A percentile compares a stretch with the other conserved stretches of the same genome.
Conservation (phyloP, 441 rosid species). For the Populus hybrid region DNA sequence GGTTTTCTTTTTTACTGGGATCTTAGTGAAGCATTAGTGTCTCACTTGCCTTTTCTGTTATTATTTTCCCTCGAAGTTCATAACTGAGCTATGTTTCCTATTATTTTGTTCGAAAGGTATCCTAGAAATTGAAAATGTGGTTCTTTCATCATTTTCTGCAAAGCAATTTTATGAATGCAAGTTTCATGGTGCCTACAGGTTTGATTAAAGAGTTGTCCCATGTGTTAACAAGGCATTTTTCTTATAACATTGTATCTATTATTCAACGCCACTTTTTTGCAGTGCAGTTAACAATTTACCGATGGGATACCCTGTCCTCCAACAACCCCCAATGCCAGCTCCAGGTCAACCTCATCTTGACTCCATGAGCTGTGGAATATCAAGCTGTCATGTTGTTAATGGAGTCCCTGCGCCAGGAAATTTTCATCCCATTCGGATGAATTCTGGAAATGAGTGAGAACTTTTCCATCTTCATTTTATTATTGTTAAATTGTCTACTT, state of each 20-base stretch:
- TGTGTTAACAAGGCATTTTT: not conserved
- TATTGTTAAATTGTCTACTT: conserved; percentile 6
- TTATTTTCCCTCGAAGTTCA: not conserved
- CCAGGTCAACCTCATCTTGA: conserved; percentile 85
- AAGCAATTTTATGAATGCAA: not conserved
- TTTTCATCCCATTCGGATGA: conserved; percentile 81
- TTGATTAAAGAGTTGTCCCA: not conserved
- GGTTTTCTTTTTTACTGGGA: not conserved
- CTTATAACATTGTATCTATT: conserved; percentile 24
- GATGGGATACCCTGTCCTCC: conserved; percentile 94
- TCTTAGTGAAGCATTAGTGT: not conserved
- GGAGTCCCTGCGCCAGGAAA: conserved; percentile 93
- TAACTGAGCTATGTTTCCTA: not conserved
- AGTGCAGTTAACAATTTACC: conserved; percentile 97
- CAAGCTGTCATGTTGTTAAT: conserved; percentile 95
- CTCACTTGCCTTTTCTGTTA: not conserved
- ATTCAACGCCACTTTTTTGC: conserved; percentile 51
- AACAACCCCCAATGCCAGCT: conserved; percentile 78
- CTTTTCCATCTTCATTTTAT: not conserved
- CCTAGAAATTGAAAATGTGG: not conserved
- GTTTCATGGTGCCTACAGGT: conserved; percentile 3
- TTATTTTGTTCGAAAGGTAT: not conserved
- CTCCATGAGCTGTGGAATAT: conserved; percentile 68
- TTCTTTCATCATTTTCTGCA: not conserved
- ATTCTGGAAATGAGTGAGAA: conserved; percentile 85